Evolutionary conservation across 768 basidiomycete genomes (phyloP), one percentile per base, ranked within the genome.

Genomic region (Mycena capillaripes): DNA sequence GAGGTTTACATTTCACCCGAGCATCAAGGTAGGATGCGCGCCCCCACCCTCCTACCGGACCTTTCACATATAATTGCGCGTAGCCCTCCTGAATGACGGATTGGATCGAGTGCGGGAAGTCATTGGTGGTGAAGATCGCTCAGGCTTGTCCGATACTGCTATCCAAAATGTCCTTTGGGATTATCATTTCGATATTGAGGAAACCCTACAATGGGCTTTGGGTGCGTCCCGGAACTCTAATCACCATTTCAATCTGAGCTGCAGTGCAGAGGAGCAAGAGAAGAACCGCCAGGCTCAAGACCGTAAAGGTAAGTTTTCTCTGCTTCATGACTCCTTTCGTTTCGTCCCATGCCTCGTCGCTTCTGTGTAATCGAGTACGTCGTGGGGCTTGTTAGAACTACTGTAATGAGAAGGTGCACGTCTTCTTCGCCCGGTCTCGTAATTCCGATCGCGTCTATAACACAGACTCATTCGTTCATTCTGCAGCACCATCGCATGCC

Each of bases 81-180:
- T 78, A 92, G 91, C 84, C 11, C 88, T 91, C 84, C 88, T 99
- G 86, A 88, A 89, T 64, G 86, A 91, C 36, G 93, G 91, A 17
- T 76, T 97, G 52, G 91, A 92, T 27, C 85, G 89, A 74, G 90
- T 97, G 23, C 87, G 91, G 60, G 81, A 85, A 27, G 80, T 94
- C 21, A 82, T 99, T 32, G 96, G 96, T 8, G 81, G 87, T 62
- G 89, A 90, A 78, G 87, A 87, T 19, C 77, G 86, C 29, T 92
- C 92, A 36, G 93, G 91, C 9, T 82, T 97, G 53, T 86, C 93
- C 50, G 95, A 97, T 79, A 81, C 85, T 38, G 86, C 91, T 60
- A 93, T 99, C 79, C 89, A 88, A 78, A 93, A 95, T 72, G 86
- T 89, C 0, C 84, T 99, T 55, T 99, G 96, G 93, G 91, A 99